Evolutionary conservation across 257 asterid species (phyloP), one percentile per base, ranked within the genome.

Genomic region (Solanum dulcamara): DNA sequence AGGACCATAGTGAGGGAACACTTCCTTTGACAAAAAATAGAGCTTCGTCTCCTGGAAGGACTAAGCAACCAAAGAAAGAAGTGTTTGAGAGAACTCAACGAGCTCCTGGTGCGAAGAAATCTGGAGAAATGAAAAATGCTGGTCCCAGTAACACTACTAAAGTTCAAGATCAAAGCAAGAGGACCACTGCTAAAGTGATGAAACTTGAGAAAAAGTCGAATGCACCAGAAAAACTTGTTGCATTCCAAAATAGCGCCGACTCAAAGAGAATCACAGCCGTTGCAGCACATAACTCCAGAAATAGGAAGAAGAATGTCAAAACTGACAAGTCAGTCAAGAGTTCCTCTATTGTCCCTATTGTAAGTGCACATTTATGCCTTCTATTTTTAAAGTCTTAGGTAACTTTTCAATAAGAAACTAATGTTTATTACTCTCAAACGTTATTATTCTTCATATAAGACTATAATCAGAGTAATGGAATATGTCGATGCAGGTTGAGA

Each of bases 401-500:
- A 74, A 12, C 22, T 3, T n/a, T 24, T 42, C 50, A 6, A n/a
- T 12, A 12, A 74, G 32, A 66, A 7, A 33, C 50, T 37, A 70
- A 59, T 22, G 3, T 44, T 7, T 77, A 26, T 26, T 44, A 46
- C 42, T 46, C 26, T 26, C 9, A 14, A 2, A 14, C 33, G 8
- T 77, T 44, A 46, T 46, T 24, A 3, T 42, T 74, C 35, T 44
- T 46, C 17, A 18, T 46, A 4, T 46, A 44, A 46, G 83, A 77
- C 46, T 46, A 77, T 46, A 17, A 46, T 77, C 83, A 46, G 42
- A 75, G 64, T 87, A 80, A 86, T 30, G 85, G 50, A 38, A 68
- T 57, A 77, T 80, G 84, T 10, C 38, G 84, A 80, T 86, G 92
- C 93, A 94, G 95, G 91, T 84, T 84, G 93, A 91, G 83, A 87